Conservation (phyloP, 192 early-diverging fungal genomes). For the Backusella australiensis region DNA sequence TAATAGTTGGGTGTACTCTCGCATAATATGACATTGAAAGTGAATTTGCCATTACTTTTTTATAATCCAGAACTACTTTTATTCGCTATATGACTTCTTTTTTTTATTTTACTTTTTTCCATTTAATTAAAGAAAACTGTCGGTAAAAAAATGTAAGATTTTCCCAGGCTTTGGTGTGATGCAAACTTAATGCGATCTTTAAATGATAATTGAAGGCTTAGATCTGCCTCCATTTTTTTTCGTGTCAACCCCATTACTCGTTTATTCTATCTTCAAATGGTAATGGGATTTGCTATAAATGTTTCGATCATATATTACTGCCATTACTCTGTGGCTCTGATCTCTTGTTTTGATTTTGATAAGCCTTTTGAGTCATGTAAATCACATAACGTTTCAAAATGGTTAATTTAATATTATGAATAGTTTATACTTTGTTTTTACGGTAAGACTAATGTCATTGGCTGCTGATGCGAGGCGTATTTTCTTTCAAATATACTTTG, state of each 20-base stretch:
- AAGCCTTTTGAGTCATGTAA: background rate
- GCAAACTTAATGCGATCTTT: background rate
- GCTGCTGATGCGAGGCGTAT: background rate
- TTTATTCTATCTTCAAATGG: background rate
- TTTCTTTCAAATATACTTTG: background rate
- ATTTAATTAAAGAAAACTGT: too few species aligned
- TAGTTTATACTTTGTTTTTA: background rate
- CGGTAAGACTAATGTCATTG: background rate
- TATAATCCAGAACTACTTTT: background rate
- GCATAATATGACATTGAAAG: background rate
- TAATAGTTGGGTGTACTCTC: background rate
- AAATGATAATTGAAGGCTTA: too few species aligned
- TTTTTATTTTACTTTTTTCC: background rate
- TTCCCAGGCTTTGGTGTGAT: background rate
- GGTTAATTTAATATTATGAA: background rate
- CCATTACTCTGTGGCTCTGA: background rate
- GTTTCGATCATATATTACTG: background rate
- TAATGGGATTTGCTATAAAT: background rate
- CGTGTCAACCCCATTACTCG: background rate
- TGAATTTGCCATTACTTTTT: background rate
- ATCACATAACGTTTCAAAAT: background rate
- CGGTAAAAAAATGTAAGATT: background rate
- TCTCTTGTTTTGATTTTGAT: background rate
- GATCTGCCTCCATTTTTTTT: background rate
- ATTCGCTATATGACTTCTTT: background rate